These are phyloP conservation scores for Suillus fuscotomentosus DNA, from an alignment of 768 basidiomycete genomes.

Conservation along the genomic window DNA sequence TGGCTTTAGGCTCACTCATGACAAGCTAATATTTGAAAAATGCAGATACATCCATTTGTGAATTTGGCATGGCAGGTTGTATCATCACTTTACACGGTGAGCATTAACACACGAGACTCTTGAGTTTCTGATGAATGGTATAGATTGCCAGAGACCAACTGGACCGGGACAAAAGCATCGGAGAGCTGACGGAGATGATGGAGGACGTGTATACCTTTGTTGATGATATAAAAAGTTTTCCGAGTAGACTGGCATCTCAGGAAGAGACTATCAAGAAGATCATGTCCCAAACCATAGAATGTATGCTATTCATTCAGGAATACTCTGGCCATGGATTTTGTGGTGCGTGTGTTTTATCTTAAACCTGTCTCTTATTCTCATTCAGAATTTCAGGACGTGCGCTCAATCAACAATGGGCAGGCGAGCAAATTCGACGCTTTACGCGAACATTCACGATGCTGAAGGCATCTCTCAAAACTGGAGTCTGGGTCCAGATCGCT, in stretches of 20 bases:
- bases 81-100: constrained; percentile 28
- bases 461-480: constrained; percentile 25
- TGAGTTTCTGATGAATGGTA: constrained; percentile 7
- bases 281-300: constrained; percentile 34
- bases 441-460: constrained; percentile 20
- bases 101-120: neutral
- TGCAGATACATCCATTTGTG: constrained; percentile 25
- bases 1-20: neutral
- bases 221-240: constrained; percentile 25
- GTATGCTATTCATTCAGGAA: constrained; percentile 35
- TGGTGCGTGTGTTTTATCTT: constrained; percentile 17
- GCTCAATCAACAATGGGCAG: constrained; percentile 18
- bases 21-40: neutral
- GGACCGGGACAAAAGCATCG: constrained; percentile 23
- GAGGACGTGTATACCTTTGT: constrained; percentile 30
- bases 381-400: constrained; percentile 9
- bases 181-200: constrained; percentile 30
- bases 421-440: constrained; percentile 21
- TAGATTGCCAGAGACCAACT: constrained; percentile 30
- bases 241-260: constrained; percentile 25
- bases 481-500: constrained; percentile 21
- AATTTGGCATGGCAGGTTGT: constrained; percentile 28
- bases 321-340: constrained; percentile 34
- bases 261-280: constrained; percentile 26
- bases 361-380: constrained; percentile 9